Percentiles rank a stretch among this genome's conserved stretches.
Conservation (phyloP, 2,329 filamentous ascomycete genomes). For the Pseudogymnoascus sp. region DNA sequence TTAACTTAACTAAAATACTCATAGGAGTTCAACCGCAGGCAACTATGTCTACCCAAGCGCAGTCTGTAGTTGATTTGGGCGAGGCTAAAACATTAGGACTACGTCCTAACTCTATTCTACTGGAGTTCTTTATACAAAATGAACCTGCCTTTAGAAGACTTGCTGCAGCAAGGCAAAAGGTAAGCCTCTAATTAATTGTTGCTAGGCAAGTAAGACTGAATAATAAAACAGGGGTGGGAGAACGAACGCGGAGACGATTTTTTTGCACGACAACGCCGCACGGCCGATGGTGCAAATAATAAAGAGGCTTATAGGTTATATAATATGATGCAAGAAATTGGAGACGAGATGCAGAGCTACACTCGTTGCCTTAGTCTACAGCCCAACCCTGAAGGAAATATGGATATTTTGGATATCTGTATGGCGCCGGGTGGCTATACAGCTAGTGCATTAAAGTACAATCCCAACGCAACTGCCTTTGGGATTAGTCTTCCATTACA, state of each 20-base stretch:
- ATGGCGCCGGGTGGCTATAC: slow-evolving; percentile 21
- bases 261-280: slow-evolving; percentile 34
- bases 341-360: slow-evolving; percentile 31
- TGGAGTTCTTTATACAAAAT: background rate
- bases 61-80: background rate
- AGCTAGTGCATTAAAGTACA: slow-evolving; percentile 16
- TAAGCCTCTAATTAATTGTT: background rate
- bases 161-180: background rate
- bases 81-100: background rate
- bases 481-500: slow-evolving; percentile 18
- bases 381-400: background rate
- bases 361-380: slow-evolving; percentile 12
- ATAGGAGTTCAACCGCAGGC: background rate
- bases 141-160: background rate
- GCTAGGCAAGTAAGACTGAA: background rate
- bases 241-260: slow-evolving; percentile 34
- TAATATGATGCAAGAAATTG: slow-evolving; percentile 36
- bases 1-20: background rate
- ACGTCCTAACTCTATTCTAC: background rate
- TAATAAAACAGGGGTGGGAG: slow-evolving; percentile 34
- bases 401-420: slow-evolving; percentile 23
- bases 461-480: slow-evolving; percentile 13
- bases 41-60: background rate
- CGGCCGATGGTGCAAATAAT: slow-evolving; percentile 28
- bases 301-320: slow-evolving; percentile 28